Evolutionary conservation across 75 land plant species (phyloP), one percentile per base, ranked within the genome.

Genomic region (Sequoiadendron giganteum): DNA sequence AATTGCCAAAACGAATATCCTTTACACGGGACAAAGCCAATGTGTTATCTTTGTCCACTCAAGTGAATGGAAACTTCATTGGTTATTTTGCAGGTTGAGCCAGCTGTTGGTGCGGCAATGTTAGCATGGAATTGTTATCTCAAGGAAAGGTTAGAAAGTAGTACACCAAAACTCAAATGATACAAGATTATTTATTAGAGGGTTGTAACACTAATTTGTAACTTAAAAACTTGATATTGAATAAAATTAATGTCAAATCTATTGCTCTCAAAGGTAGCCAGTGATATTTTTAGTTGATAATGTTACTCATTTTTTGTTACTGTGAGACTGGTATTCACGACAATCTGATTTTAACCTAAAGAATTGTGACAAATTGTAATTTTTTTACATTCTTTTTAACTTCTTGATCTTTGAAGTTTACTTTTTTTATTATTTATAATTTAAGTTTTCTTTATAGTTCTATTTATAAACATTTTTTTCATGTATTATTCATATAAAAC

Each of bases 101-200:
- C 77, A 75, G 77, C 77, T 32, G 77, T 75, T 34, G 77, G 77
- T 75, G 77, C 77, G 3, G 77, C 77, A 75, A 75, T 75, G 77
- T 3, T 75, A 75, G 77, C 77, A 32, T 75, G 77, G 77, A 75
- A 75, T 34, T 75, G 34, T 75, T 75, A 34, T 75, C 77, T 75
- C 38, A 30, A 75, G 38, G 77, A 5, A 32, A 75, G 38, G 15
- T 34, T 75, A 75, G 38, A 75, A 34, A 75, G 28, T 21, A 65
- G 77, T 75, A 75, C 77, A 75, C 38, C 77, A 75, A 75, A 25
- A 30, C 38, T 32, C 77, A 75, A 75, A 25, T 34, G 77, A 75
- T 34, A 34, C 38, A 75, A 75, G 39, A 34, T 21, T 28, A 25
- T 75, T 13, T 15, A 11, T 32, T 34, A 75, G 13, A 3, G 38